Conservation (phyloP, 2,329 filamentous ascomycete genomes). For the Pseudocercospora fijiensis region DNA sequence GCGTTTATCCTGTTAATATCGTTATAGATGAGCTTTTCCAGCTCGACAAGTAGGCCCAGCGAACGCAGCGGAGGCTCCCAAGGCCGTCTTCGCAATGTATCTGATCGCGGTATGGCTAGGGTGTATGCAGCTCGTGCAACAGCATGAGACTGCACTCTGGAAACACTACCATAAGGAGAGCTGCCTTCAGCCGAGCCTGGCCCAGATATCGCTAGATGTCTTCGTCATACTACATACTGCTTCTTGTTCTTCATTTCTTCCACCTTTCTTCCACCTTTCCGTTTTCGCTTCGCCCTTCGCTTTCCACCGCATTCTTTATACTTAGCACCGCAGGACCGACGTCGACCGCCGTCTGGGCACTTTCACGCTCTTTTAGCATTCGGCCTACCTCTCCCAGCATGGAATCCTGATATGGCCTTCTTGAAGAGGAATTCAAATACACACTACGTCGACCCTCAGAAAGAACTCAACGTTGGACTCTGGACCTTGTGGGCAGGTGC, state of each 20-base stretch:
- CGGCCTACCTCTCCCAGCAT: slow-evolving; percentile 12
- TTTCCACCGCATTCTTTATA: not conserved
- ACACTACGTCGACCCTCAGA: slow-evolving; percentile 39
- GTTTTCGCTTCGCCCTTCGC: not conserved
- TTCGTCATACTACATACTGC: not conserved
- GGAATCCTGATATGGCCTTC: slow-evolving; percentile 23
- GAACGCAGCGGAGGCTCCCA: not conserved
- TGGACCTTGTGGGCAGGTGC: slow-evolving; percentile 44
- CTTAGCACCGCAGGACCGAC: not conserved
- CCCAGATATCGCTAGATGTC: slow-evolving; percentile 3
- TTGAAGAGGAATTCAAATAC: slow-evolving; percentile 18
- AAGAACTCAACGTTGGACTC: slow-evolving; percentile 40
- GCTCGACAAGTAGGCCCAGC: not conserved
- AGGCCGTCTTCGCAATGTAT: not conserved
- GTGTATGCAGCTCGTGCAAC: slow-evolving; percentile 14
- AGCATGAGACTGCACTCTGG: slow-evolving; percentile 3
- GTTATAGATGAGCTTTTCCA: not conserved
- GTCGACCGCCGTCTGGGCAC: not conserved
- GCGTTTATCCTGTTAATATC: not conserved
- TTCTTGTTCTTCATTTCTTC: slow-evolving; percentile 1
- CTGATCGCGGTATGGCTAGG: slow-evolving; percentile 5
- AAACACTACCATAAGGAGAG: slow-evolving; percentile 2
- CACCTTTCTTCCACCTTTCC: slow-evolving; percentile 2
- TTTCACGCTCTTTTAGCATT: not conserved
- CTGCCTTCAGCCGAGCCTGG: slow-evolving; percentile 8